These are phyloP conservation scores for Macrolepiota fuliginosa DNA, from an alignment of 768 basidiomycete species.

Conservation along the genomic window DNA sequence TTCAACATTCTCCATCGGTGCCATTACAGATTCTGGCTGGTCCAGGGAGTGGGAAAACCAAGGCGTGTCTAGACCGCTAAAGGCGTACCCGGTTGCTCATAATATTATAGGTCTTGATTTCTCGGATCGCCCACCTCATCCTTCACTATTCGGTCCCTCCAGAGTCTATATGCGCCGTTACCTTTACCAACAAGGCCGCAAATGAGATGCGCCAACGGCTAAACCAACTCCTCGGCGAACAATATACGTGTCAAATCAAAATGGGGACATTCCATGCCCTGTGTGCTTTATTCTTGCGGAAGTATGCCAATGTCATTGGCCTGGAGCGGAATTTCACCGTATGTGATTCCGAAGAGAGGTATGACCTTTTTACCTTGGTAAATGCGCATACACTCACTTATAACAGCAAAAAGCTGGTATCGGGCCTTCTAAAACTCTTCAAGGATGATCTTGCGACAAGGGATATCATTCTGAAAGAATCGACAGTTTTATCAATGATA, in stretches of 20 bases:
- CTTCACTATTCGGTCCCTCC: constrained; percentile 48
- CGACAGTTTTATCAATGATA: constrained; percentile 55
- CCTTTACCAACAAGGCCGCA: constrained; percentile 89
- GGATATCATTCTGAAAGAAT: constrained; percentile 54
- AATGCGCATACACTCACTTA: constrained; percentile 4
- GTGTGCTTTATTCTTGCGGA: constrained; percentile 70
- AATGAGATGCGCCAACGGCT: constrained; percentile 82
- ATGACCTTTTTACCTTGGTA: constrained; percentile 14
- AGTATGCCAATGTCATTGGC: constrained; percentile 54
- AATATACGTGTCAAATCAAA: constrained; percentile 48
- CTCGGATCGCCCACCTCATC: constrained; percentile 67
- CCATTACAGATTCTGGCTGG: constrained; percentile 83
- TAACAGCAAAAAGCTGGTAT: constrained; percentile 65
- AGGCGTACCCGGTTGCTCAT: neutral
- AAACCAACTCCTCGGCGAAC: constrained; percentile 61
- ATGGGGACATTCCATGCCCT: constrained; percentile 81
- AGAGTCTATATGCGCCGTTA: constrained; percentile 72
- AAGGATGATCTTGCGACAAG: constrained; percentile 42
- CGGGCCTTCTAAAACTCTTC: constrained; percentile 55
- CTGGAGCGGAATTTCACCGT: constrained; percentile 77
- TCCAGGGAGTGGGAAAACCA: constrained; percentile 73
- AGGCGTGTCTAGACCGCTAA: constrained; percentile 26
- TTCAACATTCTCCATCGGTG: constrained; percentile 54
- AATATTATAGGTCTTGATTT: constrained; percentile 52
- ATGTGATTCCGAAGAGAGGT: constrained; percentile 82